Evolutionary conservation across 441 rosid species (phyloP).

Genomic region (Syzygium syzygioides): DNA sequence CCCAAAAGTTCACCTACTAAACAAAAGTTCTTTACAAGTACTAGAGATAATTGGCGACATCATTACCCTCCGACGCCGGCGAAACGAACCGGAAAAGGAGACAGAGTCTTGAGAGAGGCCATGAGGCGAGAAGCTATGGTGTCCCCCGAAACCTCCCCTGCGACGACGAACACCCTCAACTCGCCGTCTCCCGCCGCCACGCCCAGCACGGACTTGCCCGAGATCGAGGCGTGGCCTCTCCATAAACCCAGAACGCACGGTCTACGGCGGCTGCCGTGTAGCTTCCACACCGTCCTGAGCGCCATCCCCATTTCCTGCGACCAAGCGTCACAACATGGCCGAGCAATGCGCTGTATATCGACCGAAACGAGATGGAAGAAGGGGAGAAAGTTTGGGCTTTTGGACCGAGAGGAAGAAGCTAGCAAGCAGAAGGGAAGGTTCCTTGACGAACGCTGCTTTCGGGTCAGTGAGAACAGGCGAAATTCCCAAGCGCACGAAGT

Average conservation of each 20-base stretch:
- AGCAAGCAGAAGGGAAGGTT: background rate
- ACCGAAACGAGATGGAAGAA: background rate
- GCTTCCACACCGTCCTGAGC: background rate
- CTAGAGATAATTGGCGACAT: background rate
- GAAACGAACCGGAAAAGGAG: constrained; percentile 61
- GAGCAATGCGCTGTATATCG: background rate
- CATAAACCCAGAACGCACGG: constrained; percentile 8
- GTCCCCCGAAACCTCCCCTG: constrained; percentile 93
- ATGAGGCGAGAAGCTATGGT: constrained; percentile 78
- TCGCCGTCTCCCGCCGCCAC: constrained; percentile 55
- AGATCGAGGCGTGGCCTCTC: constrained; percentile 30
- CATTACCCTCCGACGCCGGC: constrained; percentile 88
- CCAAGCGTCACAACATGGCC: background rate
- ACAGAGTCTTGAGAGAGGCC: constrained; percentile 63
- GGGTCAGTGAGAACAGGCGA: background rate
- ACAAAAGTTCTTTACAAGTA: background rate
- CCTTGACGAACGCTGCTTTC: background rate
- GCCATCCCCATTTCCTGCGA: constrained; percentile 1
- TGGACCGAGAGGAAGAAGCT: background rate
- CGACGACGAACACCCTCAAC: constrained; percentile 62
- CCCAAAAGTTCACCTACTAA: background rate
- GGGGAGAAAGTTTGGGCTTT: background rate
- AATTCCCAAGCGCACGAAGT: background rate
- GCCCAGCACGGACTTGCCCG: constrained; percentile 32
- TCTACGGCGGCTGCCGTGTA: background rate